Conservation (phyloP, 164 flowering plant genomes). For the Liquidambar formosana region DNA sequence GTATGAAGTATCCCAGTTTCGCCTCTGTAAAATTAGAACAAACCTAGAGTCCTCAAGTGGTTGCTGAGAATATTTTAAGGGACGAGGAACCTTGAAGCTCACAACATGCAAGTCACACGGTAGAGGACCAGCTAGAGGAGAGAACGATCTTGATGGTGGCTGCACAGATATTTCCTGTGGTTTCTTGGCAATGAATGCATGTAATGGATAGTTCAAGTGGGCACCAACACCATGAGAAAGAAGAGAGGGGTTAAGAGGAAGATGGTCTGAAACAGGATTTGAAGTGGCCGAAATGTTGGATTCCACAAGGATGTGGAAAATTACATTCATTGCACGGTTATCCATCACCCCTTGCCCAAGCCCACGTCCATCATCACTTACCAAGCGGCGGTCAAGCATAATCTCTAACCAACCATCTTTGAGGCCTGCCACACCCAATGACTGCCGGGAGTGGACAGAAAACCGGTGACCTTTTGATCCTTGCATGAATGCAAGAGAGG, state of each 20-base stretch:
- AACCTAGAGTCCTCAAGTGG: slow-evolving; percentile 54
- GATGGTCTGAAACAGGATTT: slow-evolving; percentile 36
- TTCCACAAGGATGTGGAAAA: slow-evolving; percentile 76
- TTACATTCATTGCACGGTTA: slow-evolving; percentile 85
- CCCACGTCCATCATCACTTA: slow-evolving; percentile 92
- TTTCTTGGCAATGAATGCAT: slow-evolving; percentile 69
- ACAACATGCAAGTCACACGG: slow-evolving; percentile 97
- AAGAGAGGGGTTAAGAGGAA: slow-evolving; percentile 73
- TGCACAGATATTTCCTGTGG: slow-evolving; percentile 57
- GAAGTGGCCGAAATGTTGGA: slow-evolving; percentile 60
- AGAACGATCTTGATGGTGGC: slow-evolving; percentile 64
- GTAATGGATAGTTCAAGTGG: slow-evolving; percentile 81
- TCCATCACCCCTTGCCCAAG: slow-evolving; percentile 99
- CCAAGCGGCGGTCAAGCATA: slow-evolving; percentile 89
- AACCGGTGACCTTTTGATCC: slow-evolving; percentile 70
- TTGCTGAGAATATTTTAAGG: slow-evolving; percentile 61
- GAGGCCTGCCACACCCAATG: slow-evolving; percentile 91
- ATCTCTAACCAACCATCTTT: slow-evolving; percentile 91
- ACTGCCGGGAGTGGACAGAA: slow-evolving; percentile 87
- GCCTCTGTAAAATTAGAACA: slow-evolving; percentile 66
- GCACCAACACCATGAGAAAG: slow-evolving; percentile 77
- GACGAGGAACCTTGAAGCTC: slow-evolving; percentile 82
- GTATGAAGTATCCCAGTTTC: slow-evolving; percentile 80
- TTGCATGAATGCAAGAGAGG: slow-evolving; percentile 95
- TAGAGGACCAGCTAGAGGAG: slow-evolving; percentile 69